Base-by-base conservation (phyloP, 768 basidiomycete genomes). In the Dentipellis fragilis region DNA sequence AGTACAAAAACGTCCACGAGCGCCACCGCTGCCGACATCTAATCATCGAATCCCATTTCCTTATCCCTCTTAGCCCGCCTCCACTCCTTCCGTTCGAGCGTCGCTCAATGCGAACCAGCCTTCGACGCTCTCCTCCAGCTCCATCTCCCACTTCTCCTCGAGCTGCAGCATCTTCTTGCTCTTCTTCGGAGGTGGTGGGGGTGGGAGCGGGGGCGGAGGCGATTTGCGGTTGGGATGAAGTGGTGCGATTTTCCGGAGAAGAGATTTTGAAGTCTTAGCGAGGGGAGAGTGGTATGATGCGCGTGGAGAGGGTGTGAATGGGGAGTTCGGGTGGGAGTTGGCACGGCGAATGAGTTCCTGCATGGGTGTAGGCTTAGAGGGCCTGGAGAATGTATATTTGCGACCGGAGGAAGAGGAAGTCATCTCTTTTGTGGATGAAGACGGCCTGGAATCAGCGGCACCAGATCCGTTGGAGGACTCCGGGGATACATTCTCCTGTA, bases 121-220 rank as follows among this genome's bases (percentile, higher is more conserved):
- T 10, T 87, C 86, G 3, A 86, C 72, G 45, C 74, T 81, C 59
- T 90, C 88, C 22, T 85, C 73, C 56, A 90, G 68, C 69, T 91
- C 87, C 66, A 87, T 80, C 65, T 89, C 87, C 78, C 89, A 89
- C 63, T 76, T 78, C 66, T 90, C 88, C 68, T 90, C 88, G 63
- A 79, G 69, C 63, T 83, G 79, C 21, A 86, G 68, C 68, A 87
- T 80, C 66, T 89, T 90, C 74, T 89, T 89, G 52, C 80, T 83
- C 73, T 90, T 90, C 70, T 83, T 87, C 59, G 76, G 80, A 47
- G 83, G 81, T 4, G 86, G 85, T 0, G 81, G 82, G 4, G 81
- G 80, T 0, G 88, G 88, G 2, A 73, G 75, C 0, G 85, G 84
- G 0, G 85, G 87, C 0, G 88, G 87, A 0, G 88, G 88, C 1